These are phyloP conservation scores for Cydonia oblonga DNA, from an alignment of 331 rosid species.

Conservation along the genomic window DNA sequence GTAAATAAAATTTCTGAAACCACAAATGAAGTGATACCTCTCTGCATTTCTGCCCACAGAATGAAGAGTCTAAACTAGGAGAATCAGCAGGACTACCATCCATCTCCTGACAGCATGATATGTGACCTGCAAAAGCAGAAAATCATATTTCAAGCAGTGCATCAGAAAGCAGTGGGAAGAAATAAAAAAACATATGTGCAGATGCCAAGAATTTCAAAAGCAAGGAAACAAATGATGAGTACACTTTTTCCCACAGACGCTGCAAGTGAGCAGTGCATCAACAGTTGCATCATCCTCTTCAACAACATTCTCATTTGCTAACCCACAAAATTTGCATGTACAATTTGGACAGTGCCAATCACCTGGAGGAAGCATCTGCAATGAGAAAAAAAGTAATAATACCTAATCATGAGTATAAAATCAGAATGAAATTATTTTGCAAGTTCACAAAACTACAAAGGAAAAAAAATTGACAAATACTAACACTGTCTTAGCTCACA, in stretches of 20 bases:
- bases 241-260: conserved; percentile 83
- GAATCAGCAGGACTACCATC: conserved; percentile 26
- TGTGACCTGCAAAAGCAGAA: conserved; percentile 51
- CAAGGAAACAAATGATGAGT: conserved; percentile 16
- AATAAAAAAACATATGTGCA: conserved; percentile 7
- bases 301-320: conserved; percentile 27
- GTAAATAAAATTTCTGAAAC: not conserved
- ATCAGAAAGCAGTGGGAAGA: not conserved
- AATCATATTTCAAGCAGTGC: conserved; percentile 7
- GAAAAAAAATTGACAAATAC: no score
- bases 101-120: conserved; percentile 42
- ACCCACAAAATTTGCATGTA: conserved; percentile 80
- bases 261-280: conserved; percentile 37
- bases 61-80: conserved; percentile 22
- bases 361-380: conserved; percentile 86
- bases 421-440: not conserved
- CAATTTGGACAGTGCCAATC: conserved; percentile 99
- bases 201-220: conserved; percentile 7
- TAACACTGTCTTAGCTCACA: not conserved
- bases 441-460: not conserved
- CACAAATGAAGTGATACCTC: conserved; percentile 45
- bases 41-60: conserved; percentile 84
- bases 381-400: conserved; percentile 18
- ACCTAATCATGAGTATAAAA: conserved; percentile 9
- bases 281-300: conserved; percentile 30